Evolutionary conservation across 306 rosid genomes (phyloP).

Genomic region (Cucumis cinereus): DNA sequence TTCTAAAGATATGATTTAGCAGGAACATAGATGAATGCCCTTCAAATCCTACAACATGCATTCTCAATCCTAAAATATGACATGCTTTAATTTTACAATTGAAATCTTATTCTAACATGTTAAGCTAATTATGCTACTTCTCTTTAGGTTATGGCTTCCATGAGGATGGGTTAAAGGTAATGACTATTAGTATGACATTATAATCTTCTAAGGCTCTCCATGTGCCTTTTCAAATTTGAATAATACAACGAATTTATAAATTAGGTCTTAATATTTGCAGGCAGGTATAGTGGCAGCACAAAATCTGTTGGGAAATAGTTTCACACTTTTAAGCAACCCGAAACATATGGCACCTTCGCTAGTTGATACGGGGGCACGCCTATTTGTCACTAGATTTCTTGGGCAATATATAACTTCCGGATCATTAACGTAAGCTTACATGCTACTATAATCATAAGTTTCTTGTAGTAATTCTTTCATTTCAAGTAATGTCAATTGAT

Average conservation of each 20-base stretch:
- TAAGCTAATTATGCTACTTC: neutral
- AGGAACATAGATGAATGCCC: neutral
- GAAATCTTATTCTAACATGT: neutral
- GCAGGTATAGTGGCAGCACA: slow-evolving; percentile 77
- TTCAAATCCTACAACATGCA: neutral
- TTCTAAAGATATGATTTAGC: neutral
- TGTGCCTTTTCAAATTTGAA: neutral
- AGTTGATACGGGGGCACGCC: slow-evolving; percentile 60
- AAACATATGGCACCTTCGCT: slow-evolving; percentile 83
- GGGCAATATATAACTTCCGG: slow-evolving; percentile 44
- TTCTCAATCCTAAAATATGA: neutral
- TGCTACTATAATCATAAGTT: neutral
- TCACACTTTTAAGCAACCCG: slow-evolving; percentile 47
- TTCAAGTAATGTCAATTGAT: neutral
- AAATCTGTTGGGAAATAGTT: slow-evolving; percentile 45
- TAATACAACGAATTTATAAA: neutral
- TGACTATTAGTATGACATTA: neutral
- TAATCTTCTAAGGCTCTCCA: neutral
- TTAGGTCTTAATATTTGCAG: slow-evolving; percentile 24
- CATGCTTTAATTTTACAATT: neutral
- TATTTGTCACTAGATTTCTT: slow-evolving; percentile 59
- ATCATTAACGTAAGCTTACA: slow-evolving; percentile 55
- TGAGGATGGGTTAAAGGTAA: slow-evolving; percentile 89
- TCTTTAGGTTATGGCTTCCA: slow-evolving; percentile 89
- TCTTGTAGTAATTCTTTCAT: neutral